phyloP scores from a whole-genome alignment of 768 basidiomycete species.

The Cystoderma amianthinum region DNA sequence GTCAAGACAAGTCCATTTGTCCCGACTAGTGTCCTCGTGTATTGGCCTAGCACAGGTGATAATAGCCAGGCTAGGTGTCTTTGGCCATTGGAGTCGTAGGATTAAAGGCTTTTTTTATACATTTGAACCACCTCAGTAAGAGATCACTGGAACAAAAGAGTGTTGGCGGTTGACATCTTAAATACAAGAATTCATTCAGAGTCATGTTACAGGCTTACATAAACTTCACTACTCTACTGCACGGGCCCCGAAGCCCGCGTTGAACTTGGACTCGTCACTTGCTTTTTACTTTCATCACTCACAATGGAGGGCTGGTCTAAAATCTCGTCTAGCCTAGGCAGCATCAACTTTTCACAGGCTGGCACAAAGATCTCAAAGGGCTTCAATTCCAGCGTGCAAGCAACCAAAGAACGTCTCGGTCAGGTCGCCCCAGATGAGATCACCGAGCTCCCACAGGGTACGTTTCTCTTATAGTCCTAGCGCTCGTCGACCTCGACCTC shows the following conservation, averaged over 20 bases:
- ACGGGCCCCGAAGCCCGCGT: not conserved
- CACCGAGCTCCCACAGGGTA: conserved; percentile 88
- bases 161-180: too few species aligned
- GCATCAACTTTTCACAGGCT: conserved; percentile 67
- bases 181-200: too few species aligned
- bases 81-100: too few species aligned
- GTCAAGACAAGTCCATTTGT: too few species aligned
- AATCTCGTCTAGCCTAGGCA: conserved; percentile 52
- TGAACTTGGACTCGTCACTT: not conserved
- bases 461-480: conserved; percentile 6
- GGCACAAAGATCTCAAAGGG: conserved; percentile 74
- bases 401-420: conserved; percentile 82
- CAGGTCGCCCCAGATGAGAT: conserved; percentile 89
- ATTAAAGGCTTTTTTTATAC: too few species aligned
- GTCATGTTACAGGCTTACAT: too few species aligned
- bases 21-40: too few species aligned
- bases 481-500: not conserved
- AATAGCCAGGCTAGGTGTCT: too few species aligned
- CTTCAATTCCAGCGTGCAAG: conserved; percentile 78
- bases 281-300: not conserved
- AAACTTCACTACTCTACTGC: not conserved
- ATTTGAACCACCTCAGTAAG: too few species aligned
- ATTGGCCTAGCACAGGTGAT: too few species aligned
- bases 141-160: too few species aligned
- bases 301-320: conserved; percentile 65